These are phyloP conservation scores for Suhomyces maxii DNA, from an alignment of 1,139 yeast species.

Conservation along the genomic window DNA sequence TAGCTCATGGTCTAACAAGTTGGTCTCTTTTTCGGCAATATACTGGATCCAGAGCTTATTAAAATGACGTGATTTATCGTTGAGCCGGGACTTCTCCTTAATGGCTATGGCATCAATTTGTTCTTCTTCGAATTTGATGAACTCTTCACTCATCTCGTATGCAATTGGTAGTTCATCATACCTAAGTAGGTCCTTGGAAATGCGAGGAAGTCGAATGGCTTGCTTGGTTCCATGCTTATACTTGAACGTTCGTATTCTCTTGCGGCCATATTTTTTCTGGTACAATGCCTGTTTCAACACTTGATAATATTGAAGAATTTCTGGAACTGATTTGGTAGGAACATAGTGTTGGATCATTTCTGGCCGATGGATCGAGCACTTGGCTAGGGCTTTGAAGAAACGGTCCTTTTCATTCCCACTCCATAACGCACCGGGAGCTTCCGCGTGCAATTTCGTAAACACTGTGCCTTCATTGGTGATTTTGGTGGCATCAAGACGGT, in stretches of 20 bases:
- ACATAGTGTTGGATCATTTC: conserved; percentile 40
- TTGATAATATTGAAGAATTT: conserved; percentile 49
- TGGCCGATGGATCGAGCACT: conserved; percentile 50
- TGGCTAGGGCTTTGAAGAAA: conserved; percentile 41
- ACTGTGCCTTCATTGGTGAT: conserved; percentile 11
- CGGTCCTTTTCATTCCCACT: conserved; percentile 37
- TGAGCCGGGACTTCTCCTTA: conserved; percentile 19
- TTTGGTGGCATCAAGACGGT: conserved; percentile 4
- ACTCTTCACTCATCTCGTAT: conserved; percentile 51
- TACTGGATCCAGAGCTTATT: conserved; percentile 5
- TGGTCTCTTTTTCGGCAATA: conserved; percentile 1
- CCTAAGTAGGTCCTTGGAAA: conserved; percentile 21
- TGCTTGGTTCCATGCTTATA: conserved; percentile 9
- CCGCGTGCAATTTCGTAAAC: conserved; percentile 5
- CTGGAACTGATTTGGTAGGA: conserved; percentile 43
- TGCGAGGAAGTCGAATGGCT: conserved; percentile 11
- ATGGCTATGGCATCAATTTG: conserved; percentile 32
- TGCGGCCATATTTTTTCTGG: conserved; percentile 17
- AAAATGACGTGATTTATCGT: conserved; percentile 15
- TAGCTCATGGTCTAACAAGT: conserved; percentile 7
- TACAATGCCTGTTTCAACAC: conserved; percentile 30
- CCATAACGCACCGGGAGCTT: conserved; percentile 35
- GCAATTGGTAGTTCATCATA: conserved; percentile 53
- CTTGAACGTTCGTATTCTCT: conserved; percentile 4
- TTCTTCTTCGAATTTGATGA: conserved; percentile 47